phyloP scores from a whole-genome alignment of 495 filamentous ascomycete species.

The Neurospora sp. region DNA sequence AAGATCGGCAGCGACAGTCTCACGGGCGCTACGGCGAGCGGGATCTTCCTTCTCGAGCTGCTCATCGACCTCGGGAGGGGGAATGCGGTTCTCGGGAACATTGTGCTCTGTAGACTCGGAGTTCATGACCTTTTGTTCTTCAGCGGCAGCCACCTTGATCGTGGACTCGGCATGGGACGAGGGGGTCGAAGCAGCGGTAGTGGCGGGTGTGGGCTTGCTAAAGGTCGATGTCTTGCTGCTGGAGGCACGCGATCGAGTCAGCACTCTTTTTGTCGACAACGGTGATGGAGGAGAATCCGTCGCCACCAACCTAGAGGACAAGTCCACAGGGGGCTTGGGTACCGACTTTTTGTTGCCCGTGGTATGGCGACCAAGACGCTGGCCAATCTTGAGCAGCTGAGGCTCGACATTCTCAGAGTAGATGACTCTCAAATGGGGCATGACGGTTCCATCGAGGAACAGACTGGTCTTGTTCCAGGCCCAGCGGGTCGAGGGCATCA shows the following conservation, averaged over 20 bases:
- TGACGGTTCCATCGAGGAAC: conserved; percentile 65
- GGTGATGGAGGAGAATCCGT: conserved; percentile 1
- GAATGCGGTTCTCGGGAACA: conserved; percentile 8
- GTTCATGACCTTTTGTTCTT: conserved; percentile 1
- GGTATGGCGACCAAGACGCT: conserved; percentile 74
- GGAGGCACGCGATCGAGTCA: conserved; percentile 1
- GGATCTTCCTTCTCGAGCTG: conserved; percentile 27
- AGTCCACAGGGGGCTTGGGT: conserved; percentile 12
- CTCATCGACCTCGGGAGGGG: conserved; percentile 18
- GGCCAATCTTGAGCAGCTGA: conserved; percentile 82
- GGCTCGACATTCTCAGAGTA: conserved; percentile 92
- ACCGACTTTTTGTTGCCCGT: conserved; percentile 16
- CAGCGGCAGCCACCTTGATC: neutral
- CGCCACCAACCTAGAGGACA: conserved; percentile 12
- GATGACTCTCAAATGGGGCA: conserved; percentile 67
- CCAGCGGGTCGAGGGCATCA: conserved; percentile 60
- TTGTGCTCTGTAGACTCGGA: conserved; percentile 10
- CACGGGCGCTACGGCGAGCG: conserved; percentile 39
- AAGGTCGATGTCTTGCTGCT: conserved; percentile 23
- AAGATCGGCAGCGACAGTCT: conserved; percentile 69
- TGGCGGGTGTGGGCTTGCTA: conserved; percentile 26
- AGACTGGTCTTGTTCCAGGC: conserved; percentile 54
- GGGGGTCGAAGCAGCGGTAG: conserved; percentile 1
- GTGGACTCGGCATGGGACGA: neutral
- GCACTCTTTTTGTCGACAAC: neutral